phyloP scores from a whole-genome alignment of 306 rosid genomes.

The Begonia fuchsioides region DNA sequence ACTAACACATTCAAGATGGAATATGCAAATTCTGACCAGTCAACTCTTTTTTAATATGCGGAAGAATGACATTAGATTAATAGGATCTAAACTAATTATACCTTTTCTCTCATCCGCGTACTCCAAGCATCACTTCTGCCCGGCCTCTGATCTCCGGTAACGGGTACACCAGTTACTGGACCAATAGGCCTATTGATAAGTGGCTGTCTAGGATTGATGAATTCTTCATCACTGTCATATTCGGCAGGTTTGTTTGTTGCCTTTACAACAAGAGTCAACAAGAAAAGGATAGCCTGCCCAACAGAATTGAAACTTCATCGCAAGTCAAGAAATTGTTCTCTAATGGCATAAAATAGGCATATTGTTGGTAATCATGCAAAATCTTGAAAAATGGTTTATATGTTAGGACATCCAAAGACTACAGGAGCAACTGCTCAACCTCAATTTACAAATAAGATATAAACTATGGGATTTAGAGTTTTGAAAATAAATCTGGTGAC shows the following conservation, averaged over 20 bases:
- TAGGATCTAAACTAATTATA: constrained; percentile 3
- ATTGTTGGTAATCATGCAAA: too few species aligned
- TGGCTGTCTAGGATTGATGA: constrained; percentile 68
- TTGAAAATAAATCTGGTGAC: too few species aligned
- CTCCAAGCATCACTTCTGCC: constrained; percentile 97
- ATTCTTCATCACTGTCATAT: constrained; percentile 92
- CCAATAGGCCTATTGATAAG: constrained; percentile 55
- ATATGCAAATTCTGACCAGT: background rate
- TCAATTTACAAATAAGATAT: background rate
- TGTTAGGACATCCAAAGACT: too few species aligned
- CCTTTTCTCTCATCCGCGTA: constrained; percentile 97
- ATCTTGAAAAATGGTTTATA: too few species aligned
- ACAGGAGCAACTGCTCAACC: background rate
- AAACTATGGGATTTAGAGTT: too few species aligned
- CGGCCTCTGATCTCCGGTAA: constrained; percentile 61
- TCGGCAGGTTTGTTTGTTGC: constrained; percentile 66
- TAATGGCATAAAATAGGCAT: too few species aligned
- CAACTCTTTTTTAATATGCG: background rate
- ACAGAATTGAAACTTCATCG: background rate
- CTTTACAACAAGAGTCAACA: constrained; percentile 72
- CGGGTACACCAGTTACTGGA: constrained; percentile 73
- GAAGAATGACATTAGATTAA: background rate
- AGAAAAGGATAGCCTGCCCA: constrained; percentile 65
- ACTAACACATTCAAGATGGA: background rate
- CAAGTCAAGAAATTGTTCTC: background rate